Percentiles rank a stretch among this genome's conserved stretches.
phyloP scores from a whole-genome alignment of 306 rosid species.

The Cucumis cinereus region DNA sequence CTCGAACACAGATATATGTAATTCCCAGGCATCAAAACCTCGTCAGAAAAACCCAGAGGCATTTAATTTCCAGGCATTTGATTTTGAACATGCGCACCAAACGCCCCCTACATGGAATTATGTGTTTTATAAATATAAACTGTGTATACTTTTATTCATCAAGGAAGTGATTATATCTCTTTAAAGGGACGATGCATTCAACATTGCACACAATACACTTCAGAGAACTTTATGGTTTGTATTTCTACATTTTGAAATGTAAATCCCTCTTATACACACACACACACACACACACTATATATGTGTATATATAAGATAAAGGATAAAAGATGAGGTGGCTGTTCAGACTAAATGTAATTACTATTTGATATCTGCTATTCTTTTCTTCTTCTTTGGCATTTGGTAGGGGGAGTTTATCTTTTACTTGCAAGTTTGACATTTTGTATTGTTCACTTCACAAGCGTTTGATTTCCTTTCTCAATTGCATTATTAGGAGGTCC shows the following conservation, averaged over 20 bases:
- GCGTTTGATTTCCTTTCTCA: background rate
- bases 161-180: background rate
- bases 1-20: too few species aligned
- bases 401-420: background rate
- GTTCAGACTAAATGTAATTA: background rate
- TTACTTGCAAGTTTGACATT: background rate
- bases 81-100: too few species aligned
- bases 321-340: background rate
- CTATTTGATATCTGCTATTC: too few species aligned
- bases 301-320: background rate
- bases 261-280: background rate
- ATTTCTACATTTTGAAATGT: background rate
- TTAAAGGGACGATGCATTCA: background rate
- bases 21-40: too few species aligned
- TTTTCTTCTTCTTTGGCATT: too few species aligned
- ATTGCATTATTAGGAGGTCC: constrained; percentile 33
- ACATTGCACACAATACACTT: background rate
- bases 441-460: background rate
- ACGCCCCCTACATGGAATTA: background rate
- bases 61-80: too few species aligned
- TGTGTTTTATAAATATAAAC: background rate
- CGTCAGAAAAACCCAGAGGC: too few species aligned
- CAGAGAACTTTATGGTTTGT: background rate
- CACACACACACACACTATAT: too few species aligned
- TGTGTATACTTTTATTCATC: background rate